phyloP scores from a whole-genome alignment of 2,329 filamentous ascomycete species.

The Aspergillus sp. region DNA sequence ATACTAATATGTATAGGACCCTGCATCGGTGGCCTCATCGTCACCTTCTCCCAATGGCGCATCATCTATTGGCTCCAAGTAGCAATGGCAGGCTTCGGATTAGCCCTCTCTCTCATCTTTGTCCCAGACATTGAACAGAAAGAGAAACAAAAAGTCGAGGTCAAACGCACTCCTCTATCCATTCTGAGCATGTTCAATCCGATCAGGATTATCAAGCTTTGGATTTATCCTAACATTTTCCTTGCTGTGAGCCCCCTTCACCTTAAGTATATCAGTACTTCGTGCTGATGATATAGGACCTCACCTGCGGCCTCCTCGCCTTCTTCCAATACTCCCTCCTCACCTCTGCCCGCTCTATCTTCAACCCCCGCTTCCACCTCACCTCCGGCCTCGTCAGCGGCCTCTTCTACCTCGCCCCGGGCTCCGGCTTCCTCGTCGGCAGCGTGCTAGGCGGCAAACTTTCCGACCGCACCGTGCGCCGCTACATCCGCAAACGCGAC shows the following conservation, averaged over 20 bases:
- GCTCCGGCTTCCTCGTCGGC: conserved; percentile 63
- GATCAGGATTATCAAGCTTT: conserved; percentile 55
- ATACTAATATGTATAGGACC: conserved; percentile 22
- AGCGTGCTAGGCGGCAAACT: conserved; percentile 66
- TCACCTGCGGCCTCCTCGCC: conserved; percentile 47
- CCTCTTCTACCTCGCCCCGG: conserved; percentile 71
- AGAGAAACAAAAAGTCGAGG: conserved; percentile 55
- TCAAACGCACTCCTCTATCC: conserved; percentile 38
- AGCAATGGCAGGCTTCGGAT: conserved; percentile 58
- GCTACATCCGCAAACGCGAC: conserved; percentile 55
- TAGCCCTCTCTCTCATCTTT: conserved; percentile 58
- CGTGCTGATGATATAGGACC: conserved; percentile 13
- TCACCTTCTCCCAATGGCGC: conserved; percentile 69
- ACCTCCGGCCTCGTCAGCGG: conserved; percentile 62
- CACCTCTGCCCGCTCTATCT: conserved; percentile 65
- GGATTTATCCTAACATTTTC: conserved; percentile 64
- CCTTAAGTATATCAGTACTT: conserved; percentile 37
- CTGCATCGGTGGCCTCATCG: conserved; percentile 72
- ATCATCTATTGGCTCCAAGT: conserved; percentile 76
- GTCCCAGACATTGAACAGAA: conserved; percentile 59
- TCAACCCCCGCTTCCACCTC: conserved; percentile 69
- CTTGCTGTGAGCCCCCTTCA: conserved; percentile 49
- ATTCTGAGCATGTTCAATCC: conserved; percentile 54
- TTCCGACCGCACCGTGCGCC: conserved; percentile 62
- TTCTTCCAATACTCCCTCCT: conserved; percentile 70